Conservation (phyloP, 1,139 yeast genomes). For the Zhuliangozyma parablackwelliae region DNA sequence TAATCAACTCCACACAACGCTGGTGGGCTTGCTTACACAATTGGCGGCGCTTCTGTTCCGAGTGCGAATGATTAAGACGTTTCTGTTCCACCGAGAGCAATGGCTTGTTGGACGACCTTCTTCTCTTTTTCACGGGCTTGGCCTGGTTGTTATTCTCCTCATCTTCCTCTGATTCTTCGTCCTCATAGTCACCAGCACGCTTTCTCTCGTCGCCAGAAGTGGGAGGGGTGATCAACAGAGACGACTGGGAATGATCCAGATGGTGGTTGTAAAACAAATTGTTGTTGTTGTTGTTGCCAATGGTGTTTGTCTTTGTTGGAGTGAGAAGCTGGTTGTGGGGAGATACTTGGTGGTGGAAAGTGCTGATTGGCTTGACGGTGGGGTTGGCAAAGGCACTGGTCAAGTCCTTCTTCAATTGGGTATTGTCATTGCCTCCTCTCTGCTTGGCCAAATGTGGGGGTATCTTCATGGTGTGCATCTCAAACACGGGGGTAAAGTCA, state of each 20-base stretch:
- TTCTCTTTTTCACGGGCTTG: constrained; percentile 20
- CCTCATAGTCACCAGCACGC: constrained; percentile 9
- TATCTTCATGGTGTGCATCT: constrained; percentile 30
- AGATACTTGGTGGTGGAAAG: not conserved
- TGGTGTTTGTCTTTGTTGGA: constrained; percentile 29
- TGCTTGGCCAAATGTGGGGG: constrained; percentile 5
- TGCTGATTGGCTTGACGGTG: constrained; percentile 1
- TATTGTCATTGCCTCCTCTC: constrained; percentile 6
- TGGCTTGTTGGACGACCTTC: constrained; percentile 39
- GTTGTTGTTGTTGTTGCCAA: no score
- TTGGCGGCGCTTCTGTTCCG: constrained; percentile 74
- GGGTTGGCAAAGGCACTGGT: constrained; percentile 38
- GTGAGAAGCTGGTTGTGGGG: constrained; percentile 29
- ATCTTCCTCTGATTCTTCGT: constrained; percentile 11
- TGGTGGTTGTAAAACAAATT: no score
- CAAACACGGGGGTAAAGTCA: constrained; percentile 21
- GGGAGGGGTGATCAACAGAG: constrained; percentile 10
- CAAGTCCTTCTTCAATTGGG: constrained; percentile 24
- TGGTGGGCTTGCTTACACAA: constrained; percentile 64
- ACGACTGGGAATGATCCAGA: constrained; percentile 14
- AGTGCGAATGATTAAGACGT: constrained; percentile 64
- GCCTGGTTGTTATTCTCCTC: constrained; percentile 8
- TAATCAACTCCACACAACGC: constrained; percentile 39
- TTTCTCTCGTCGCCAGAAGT: constrained; percentile 12
- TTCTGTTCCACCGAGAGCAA: constrained; percentile 61